These are phyloP conservation scores for Apiotrichum akiyoshidainum DNA, from an alignment of 1,284 basidiomycete genomes.

Conservation along the genomic window DNA sequence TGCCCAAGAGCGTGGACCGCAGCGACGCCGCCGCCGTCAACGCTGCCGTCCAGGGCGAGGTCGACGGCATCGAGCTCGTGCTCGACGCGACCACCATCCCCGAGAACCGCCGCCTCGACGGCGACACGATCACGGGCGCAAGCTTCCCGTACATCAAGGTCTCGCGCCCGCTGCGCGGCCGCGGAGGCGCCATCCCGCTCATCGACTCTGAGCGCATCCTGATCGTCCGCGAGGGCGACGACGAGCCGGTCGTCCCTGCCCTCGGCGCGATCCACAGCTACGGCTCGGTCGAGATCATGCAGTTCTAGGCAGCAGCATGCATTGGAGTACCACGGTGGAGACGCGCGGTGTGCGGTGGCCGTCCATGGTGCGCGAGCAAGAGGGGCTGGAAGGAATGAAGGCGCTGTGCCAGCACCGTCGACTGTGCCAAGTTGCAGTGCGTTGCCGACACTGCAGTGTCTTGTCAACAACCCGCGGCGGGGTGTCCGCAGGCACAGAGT, in stretches of 20 bases:
- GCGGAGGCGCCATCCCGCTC: slow-evolving; percentile 27
- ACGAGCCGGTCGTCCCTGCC: background rate
- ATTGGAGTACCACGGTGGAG: too few relatives aligned
- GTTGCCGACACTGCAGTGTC: too few relatives aligned
- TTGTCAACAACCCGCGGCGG: too few relatives aligned
- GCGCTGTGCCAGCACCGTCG: too few relatives aligned
- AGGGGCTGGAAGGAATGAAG: too few relatives aligned
- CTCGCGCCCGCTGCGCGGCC: slow-evolving; percentile 16
- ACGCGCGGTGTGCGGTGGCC: too few relatives aligned
- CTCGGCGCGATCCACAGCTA: slow-evolving; percentile 27
- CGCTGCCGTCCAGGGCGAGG: slow-evolving; percentile 14
- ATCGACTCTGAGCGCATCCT: slow-evolving; percentile 47
- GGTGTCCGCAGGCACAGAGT: too few relatives aligned
- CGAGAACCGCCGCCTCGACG: slow-evolving; percentile 14
- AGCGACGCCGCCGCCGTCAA: slow-evolving; percentile 17
- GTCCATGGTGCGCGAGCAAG: too few relatives aligned
- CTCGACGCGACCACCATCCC: slow-evolving; percentile 28
- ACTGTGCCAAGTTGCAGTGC: too few relatives aligned
- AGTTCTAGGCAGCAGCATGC: too few relatives aligned
- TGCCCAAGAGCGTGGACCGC: background rate
- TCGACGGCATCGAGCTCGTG: slow-evolving; percentile 26
- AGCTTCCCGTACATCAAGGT: slow-evolving; percentile 38
- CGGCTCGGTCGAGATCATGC: background rate
- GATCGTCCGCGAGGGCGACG: slow-evolving; percentile 1
- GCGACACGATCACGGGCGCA: slow-evolving; percentile 26